These are phyloP conservation scores for Ceratopteris richardii DNA, from an alignment of 75 land plant species.

Conservation along the genomic window DNA sequence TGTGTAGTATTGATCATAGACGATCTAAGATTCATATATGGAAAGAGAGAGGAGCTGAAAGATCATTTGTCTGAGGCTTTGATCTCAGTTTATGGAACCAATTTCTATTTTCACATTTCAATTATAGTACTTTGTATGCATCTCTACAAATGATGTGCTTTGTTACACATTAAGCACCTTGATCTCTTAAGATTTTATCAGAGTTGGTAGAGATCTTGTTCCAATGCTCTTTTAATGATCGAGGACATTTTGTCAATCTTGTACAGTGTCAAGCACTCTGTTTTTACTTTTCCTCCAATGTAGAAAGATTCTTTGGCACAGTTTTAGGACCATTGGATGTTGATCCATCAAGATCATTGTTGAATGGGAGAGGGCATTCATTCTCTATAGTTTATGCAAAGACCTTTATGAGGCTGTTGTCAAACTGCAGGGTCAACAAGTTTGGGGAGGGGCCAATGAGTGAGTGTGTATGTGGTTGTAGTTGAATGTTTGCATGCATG, in stretches of 20 bases:
- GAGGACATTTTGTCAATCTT: not conserved
- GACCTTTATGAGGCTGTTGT: not conserved
- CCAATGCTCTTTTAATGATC: not conserved
- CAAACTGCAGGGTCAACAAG: not conserved
- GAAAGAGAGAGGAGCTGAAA: not conserved
- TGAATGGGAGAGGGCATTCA: not conserved
- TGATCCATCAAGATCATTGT: not conserved
- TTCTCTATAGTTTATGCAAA: not conserved
- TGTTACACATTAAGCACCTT: too few relatives aligned
- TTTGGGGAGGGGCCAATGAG: not conserved
- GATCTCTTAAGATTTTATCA: not conserved
- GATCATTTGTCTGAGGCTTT: not conserved
- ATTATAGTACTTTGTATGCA: too few relatives aligned
- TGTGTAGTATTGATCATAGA: too few relatives aligned
- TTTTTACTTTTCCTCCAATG: not conserved
- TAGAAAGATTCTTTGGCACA: constrained; percentile 5
- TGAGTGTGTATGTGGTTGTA: too few relatives aligned
- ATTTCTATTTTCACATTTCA: too few relatives aligned
- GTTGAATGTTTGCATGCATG: too few relatives aligned
- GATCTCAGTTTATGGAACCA: too few relatives aligned
- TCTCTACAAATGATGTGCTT: too few relatives aligned
- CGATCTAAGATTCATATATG: not conserved
- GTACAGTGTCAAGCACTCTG: constrained; percentile 2
- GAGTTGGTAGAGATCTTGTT: not conserved
- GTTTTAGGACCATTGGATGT: not conserved